phyloP scores from a whole-genome alignment of 106 monocot species.

The Acanthochlamys bracteata region DNA sequence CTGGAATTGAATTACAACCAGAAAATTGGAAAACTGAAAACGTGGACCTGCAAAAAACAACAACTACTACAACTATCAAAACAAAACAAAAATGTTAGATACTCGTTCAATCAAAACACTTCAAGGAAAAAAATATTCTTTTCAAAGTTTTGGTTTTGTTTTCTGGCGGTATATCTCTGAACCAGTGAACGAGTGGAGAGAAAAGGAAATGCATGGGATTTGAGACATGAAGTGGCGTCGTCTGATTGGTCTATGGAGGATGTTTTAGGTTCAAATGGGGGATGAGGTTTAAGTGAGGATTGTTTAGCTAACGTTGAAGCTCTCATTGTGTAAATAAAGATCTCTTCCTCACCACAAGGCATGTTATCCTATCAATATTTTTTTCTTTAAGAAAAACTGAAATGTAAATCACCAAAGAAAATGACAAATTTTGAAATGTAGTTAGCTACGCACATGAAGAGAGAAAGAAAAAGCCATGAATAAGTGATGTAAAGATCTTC shows the following conservation, averaged over 20 bases:
- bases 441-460: too few relatives aligned
- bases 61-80: background rate
- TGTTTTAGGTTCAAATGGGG: background rate
- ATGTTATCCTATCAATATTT: too few relatives aligned
- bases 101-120: background rate
- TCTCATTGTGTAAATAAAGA: too few relatives aligned
- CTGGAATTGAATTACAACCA: background rate
- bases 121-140: background rate
- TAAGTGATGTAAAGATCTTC: too few relatives aligned
- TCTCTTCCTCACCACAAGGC: too few relatives aligned
- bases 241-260: slow-evolving; percentile 49
- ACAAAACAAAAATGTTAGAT: background rate
- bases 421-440: too few relatives aligned
- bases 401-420: too few relatives aligned
- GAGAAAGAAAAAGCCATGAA: too few relatives aligned
- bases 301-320: too few relatives aligned
- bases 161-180: background rate
- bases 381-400: too few relatives aligned
- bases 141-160: background rate
- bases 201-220: background rate
- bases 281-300: too few relatives aligned
- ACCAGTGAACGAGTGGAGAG: slow-evolving; percentile 17
- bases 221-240: slow-evolving; percentile 5
- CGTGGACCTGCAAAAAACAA: slow-evolving; percentile 22
- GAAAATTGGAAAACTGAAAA: slow-evolving; percentile 18